Evolutionary conservation across 164 flowering plant genomes (phyloP).

Genomic region (grape (Vitis vinifera)): DNA sequence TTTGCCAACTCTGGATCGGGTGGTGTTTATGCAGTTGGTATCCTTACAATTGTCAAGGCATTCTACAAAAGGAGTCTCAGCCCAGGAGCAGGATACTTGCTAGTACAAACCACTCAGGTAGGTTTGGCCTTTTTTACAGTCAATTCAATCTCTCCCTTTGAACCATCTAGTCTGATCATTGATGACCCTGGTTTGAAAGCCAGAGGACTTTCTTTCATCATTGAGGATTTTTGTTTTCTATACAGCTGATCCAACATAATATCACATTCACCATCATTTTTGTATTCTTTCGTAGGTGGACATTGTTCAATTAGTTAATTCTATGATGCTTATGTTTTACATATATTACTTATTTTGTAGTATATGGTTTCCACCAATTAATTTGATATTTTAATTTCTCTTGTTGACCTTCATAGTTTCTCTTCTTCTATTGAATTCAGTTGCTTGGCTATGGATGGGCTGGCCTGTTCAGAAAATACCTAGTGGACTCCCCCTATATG

Average conservation of each 20-base stretch:
- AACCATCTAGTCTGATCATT: background rate
- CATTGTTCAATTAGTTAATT: too few species aligned
- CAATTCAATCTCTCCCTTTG: background rate
- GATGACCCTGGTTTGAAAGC: too few species aligned
- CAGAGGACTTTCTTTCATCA: too few species aligned
- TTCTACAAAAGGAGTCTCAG: conserved; percentile 38
- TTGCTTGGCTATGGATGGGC: conserved; percentile 83
- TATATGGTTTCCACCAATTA: too few species aligned
- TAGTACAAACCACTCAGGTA: conserved; percentile 50
- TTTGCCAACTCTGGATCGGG: conserved; percentile 43
- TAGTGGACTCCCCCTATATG: conserved; percentile 48
- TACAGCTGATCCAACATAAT: too few species aligned
- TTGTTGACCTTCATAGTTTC: background rate
- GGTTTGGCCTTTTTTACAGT: background rate
- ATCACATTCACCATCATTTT: too few species aligned
- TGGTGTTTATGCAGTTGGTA: conserved; percentile 31
- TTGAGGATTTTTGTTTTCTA: too few species aligned
- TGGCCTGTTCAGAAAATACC: conserved; percentile 52
- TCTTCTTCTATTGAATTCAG: conserved; percentile 13
- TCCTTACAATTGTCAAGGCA: conserved; percentile 47
- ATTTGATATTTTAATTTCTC: too few species aligned
- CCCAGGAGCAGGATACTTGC: conserved; percentile 34
- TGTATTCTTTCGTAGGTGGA: too few species aligned
- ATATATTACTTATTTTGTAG: too few species aligned
- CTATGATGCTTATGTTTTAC: too few species aligned